Conservation (phyloP, 352 stramenopile genomes). For the Chrysophaeum taylorii region DNA sequence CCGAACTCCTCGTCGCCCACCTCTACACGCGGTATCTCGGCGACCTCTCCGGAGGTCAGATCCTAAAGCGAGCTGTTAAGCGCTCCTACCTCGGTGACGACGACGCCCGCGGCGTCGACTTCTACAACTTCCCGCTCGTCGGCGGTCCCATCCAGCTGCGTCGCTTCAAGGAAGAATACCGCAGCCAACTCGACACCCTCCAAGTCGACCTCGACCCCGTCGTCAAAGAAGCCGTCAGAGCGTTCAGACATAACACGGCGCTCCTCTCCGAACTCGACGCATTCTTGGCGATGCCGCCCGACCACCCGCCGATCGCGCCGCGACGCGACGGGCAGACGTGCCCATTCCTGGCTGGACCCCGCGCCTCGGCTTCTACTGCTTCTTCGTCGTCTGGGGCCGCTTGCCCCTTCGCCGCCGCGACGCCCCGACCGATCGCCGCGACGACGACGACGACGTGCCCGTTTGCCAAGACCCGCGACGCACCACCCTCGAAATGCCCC, state of each 20-base stretch:
- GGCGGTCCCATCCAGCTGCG: background rate
- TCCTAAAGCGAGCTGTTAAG: constrained; percentile 35
- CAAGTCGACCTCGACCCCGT: background rate
- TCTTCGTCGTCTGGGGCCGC: too few relatives aligned
- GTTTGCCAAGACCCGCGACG: too few relatives aligned
- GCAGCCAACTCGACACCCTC: constrained; percentile 10
- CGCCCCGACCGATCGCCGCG: too few relatives aligned
- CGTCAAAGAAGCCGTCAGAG: constrained; percentile 16
- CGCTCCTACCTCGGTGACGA: constrained; percentile 23
- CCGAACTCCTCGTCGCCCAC: constrained; percentile 43
- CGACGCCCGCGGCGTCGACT: constrained; percentile 10
- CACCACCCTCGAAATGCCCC: too few relatives aligned
- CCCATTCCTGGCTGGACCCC: too few relatives aligned
- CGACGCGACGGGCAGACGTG: too few relatives aligned
- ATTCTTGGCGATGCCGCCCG: too few relatives aligned
- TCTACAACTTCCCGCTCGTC: background rate
- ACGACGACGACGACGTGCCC: too few relatives aligned
- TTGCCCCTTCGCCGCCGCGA: too few relatives aligned
- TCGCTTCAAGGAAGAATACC: constrained; percentile 24
- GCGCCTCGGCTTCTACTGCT: too few relatives aligned
- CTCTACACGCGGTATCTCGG: constrained; percentile 66
- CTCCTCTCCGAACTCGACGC: constrained; percentile 22
- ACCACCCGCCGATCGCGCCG: too few relatives aligned
- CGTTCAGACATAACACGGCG: constrained; percentile 20
- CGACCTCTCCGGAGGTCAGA: constrained; percentile 57